phyloP scores from a whole-genome alignment of 1,284 basidiomycete species.

The Sanghuangporus baumii region DNA sequence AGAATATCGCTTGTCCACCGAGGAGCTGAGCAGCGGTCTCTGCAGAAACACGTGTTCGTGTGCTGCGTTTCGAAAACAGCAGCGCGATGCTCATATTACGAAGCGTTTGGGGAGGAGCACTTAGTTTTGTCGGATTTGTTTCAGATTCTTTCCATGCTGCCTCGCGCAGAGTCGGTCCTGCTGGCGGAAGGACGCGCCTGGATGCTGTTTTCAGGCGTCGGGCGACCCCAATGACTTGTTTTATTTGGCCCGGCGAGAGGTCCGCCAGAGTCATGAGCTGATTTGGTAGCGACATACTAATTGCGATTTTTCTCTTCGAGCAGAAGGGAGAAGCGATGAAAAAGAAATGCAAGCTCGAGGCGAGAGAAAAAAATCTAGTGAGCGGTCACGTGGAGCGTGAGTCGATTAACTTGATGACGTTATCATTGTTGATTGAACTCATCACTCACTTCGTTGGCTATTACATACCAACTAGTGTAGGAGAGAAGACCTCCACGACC shows the following conservation, averaged over 20 bases:
- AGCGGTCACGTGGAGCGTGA: background rate
- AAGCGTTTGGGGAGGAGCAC: slow-evolving; percentile 65
- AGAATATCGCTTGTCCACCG: slow-evolving; percentile 88
- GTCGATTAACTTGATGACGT: background rate
- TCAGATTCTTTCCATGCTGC: slow-evolving; percentile 25
- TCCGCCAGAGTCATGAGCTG: slow-evolving; percentile 79
- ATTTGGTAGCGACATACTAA: slow-evolving; percentile 24
- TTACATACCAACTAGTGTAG: too few species aligned
- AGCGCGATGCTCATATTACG: slow-evolving; percentile 82
- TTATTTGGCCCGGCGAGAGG: slow-evolving; percentile 67
- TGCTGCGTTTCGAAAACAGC: slow-evolving; percentile 90
- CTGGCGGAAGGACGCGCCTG: slow-evolving; percentile 35
- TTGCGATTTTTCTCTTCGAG: background rate
- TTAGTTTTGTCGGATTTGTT: slow-evolving; percentile 34
- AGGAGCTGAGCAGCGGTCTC: slow-evolving; percentile 77
- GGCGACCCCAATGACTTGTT: slow-evolving; percentile 41
- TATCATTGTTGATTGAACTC: too few species aligned
- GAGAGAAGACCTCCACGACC: too few species aligned
- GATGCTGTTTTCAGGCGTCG: background rate
- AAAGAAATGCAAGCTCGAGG: background rate
- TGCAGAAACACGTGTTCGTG: slow-evolving; percentile 84
- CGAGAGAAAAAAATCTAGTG: background rate
- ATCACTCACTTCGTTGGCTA: background rate
- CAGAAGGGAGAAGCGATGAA: background rate
- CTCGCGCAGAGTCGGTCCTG: slow-evolving; percentile 45